Conservation (phyloP, 1,284 basidiomycete genomes). For the Fistulinella cinereoalba region DNA sequence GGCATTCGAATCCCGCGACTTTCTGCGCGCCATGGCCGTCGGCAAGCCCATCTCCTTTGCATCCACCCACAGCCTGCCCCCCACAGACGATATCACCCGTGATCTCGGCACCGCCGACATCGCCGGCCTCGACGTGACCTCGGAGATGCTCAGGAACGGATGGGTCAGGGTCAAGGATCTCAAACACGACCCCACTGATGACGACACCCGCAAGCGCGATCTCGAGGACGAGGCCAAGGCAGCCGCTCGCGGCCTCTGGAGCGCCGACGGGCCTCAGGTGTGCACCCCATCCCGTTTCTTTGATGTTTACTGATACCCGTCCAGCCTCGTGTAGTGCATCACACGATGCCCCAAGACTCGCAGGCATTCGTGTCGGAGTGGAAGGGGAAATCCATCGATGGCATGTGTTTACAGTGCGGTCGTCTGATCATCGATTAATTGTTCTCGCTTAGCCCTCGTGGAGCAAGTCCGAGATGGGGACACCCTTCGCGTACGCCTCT, state of each 20-base stretch:
- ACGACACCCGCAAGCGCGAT: slow-evolving; percentile 72
- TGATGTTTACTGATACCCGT: slow-evolving; percentile 9
- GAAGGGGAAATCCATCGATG: slow-evolving; percentile 88
- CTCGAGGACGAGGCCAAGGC: slow-evolving; percentile 78
- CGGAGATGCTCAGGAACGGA: slow-evolving; percentile 79
- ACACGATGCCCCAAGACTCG: slow-evolving; percentile 89
- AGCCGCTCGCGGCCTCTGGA: slow-evolving; percentile 84
- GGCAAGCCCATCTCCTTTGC: slow-evolving; percentile 87
- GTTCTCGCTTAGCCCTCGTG: slow-evolving; percentile 64
- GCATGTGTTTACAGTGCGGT: slow-evolving; percentile 39
- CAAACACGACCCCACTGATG: slow-evolving; percentile 74
- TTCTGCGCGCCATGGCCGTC: slow-evolving; percentile 78
- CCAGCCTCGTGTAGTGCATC: slow-evolving; percentile 72
- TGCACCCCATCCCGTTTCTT: slow-evolving; percentile 16
- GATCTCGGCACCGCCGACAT: slow-evolving; percentile 77
- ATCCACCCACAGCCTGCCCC: slow-evolving; percentile 69
- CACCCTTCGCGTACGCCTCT: slow-evolving; percentile 83
- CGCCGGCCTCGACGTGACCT: slow-evolving; percentile 69
- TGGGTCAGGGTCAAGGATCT: slow-evolving; percentile 93
- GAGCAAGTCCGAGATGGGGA: slow-evolving; percentile 95
- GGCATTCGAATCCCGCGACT: slow-evolving; percentile 93
- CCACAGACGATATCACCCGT: slow-evolving; percentile 66
- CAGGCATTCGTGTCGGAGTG: slow-evolving; percentile 87
- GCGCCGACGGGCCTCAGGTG: slow-evolving; percentile 78
- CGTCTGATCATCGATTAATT: neutral